Base-by-base conservation (phyloP, 2,329 filamentous ascomycete genomes). In the Rutstroemia sp. region DNA sequence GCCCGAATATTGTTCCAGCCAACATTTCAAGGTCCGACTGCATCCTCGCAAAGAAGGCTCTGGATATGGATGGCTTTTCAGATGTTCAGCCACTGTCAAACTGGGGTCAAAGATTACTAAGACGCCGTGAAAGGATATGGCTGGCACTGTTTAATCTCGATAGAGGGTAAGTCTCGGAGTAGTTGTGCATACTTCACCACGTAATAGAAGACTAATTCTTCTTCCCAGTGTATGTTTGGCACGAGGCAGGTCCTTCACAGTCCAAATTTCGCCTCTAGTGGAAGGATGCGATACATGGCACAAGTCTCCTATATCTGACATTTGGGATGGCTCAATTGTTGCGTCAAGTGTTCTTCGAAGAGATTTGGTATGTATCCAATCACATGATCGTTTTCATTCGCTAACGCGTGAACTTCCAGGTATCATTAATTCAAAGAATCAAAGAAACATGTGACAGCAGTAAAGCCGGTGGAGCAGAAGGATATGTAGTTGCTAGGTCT, bases 121-220 rank as follows among this genome's bases (percentile, higher is more conserved):
- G 86, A 44, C 76, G 84, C 53, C 75, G 86, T 48, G 86, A 89
- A 68, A 74, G 86, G 59, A 81, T 82, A 7, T 89, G 86, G 85
- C 77, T 89, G 56, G 81, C 86, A 0, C 70, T 89, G 1, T 89
- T 88, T 66, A 86, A 88, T 0, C 76, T 89, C 0, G 86, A 89
- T 65, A 75, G 86, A 70, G 86, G 86, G 75, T 82, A 67, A 63
- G 70, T 61, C 30, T 34, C 30, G 12, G 30, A 3, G 19, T 17
- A 37, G 8, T 27, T 17, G 2, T 47, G 30, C 5, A 23, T 47
- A 41, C 30, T 25, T 47, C 7, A 12, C 30, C 25, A 23, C 8
- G 1, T 10, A 10, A 8, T 12, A 48, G 4, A 14, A 25, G 19
- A 49, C 63, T 71, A 38, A 72, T 48, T 19, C 16, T 25, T 34